Conservation (phyloP, 1,284 basidiomycete species). For the Trametes versicolor region DNA sequence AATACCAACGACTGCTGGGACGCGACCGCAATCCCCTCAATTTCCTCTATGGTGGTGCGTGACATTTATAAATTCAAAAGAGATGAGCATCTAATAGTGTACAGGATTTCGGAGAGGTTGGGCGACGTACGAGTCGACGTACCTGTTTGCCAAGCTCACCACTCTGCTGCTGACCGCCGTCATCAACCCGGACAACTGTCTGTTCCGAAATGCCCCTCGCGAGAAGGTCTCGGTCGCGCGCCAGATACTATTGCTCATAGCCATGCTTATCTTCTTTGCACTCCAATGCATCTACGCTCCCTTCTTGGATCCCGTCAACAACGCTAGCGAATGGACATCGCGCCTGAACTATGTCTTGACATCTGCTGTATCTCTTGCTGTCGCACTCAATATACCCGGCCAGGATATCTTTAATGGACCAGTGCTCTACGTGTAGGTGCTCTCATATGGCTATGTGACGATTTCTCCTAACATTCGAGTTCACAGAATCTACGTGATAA, state of each 20-base stretch:
- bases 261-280: conserved; percentile 69
- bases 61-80: conserved; percentile 13
- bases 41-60: conserved; percentile 76
- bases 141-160: conserved; percentile 75
- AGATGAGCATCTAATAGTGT: not conserved
- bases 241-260: conserved; percentile 69
- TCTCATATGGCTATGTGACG: too few relatives aligned
- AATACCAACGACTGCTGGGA: conserved; percentile 74
- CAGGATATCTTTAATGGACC: conserved; percentile 63
- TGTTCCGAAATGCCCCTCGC: conserved; percentile 67
- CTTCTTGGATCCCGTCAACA: conserved; percentile 78
- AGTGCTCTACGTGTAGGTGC: conserved; percentile 67
- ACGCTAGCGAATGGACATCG: conserved; percentile 82
- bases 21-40: conserved; percentile 76
- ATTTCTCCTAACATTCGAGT: not conserved
- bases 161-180: conserved; percentile 75
- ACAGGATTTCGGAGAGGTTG: conserved; percentile 76
- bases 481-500: conserved; percentile 68
- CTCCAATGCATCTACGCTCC: conserved; percentile 70
- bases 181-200: conserved; percentile 77
- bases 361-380: conserved; percentile 67
- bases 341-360: conserved; percentile 76
- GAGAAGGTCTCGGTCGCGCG: conserved; percentile 66
- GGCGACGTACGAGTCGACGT: conserved; percentile 71
- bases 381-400: conserved; percentile 66